Conservation (phyloP, 495 filamentous ascomycete species). For the Symbiotaphrina buchneri region DNA sequence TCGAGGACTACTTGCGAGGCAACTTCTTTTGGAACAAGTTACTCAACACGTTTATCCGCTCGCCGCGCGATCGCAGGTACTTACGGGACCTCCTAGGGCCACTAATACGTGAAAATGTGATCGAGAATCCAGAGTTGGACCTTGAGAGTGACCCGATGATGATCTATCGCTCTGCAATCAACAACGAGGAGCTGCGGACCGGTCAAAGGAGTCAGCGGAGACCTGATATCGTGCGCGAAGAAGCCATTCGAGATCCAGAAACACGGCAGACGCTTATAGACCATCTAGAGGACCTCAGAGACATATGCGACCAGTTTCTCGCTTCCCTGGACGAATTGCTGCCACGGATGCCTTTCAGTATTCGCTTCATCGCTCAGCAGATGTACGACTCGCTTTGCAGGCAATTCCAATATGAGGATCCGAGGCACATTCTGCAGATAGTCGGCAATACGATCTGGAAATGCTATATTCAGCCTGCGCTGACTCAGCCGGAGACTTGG, state of each 20-base stretch:
- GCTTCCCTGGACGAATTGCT: slow-evolving; percentile 56
- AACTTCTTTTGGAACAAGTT: slow-evolving; percentile 88
- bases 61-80: slow-evolving; percentile 80
- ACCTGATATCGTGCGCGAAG: slow-evolving; percentile 65
- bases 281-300: slow-evolving; percentile 77
- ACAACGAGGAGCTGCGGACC: slow-evolving; percentile 88
- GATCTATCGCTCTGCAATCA: slow-evolving; percentile 85
- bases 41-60: slow-evolving; percentile 70
- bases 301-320: slow-evolving; percentile 82
- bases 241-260: slow-evolving; percentile 83
- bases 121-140: slow-evolving; percentile 76
- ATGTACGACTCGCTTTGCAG: slow-evolving; percentile 55
- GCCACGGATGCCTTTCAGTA: slow-evolving; percentile 77
- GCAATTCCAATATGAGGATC: slow-evolving; percentile 60
- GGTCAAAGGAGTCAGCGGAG: slow-evolving; percentile 58
- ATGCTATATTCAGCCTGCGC: slow-evolving; percentile 75
- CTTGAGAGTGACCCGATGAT: slow-evolving; percentile 95
- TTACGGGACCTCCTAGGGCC: slow-evolving; percentile 65
- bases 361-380: slow-evolving; percentile 73
- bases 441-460: slow-evolving; percentile 84
- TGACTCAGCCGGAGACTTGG: slow-evolving; percentile 68
- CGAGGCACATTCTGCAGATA: slow-evolving; percentile 55
- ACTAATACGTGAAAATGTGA: slow-evolving; percentile 66
- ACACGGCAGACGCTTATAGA: slow-evolving; percentile 81
- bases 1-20: slow-evolving; percentile 73